Base-by-base conservation (phyloP, 768 basidiomycete genomes). In the Phylloporus sp. region DNA sequence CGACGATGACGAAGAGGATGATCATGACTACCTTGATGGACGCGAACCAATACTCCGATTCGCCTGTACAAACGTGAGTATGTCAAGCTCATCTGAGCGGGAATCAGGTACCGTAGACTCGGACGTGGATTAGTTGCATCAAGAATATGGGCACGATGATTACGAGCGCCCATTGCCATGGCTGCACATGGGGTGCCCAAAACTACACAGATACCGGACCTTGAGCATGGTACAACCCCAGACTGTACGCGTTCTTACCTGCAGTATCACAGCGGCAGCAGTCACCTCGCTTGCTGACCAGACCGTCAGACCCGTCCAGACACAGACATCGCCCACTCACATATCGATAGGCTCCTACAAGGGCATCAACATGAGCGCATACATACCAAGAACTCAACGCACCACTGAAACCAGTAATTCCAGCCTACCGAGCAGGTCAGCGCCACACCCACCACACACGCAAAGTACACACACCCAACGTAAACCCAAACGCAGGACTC, bases 21-120 rank as follows among this genome's bases (percentile, higher is more conserved):
- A 85, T 79, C 70, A 84, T 76, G 40, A 79, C 44, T 22, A 86
- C 79, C 67, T 86, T 86, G 59, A 86, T 75, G 58, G 79, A 73
- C 8, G 84, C 80, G 47, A 80, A 74, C 82, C 82, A 84, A 66
- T 81, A 82, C 57, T 80, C 80, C 1, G 79, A 77, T 72, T 84
- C 82, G 40, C 80, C 81, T 79, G 36, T 29, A 4, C n/a, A n/a
- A n/a, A n/a, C 35, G 9, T 36, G 35, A 36, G 35, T 8, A 36
- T 32, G 32, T 10, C 35, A 36, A 18, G 35, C 6, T 6, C 13
- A 36, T 36, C 12, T 8, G 18, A 36, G 8, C 3, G 8, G 6
- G 35, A 18, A 13, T 4, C 35, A n/a, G n/a, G 58, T 41, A 78
- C 80, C 80, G 51, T 81, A 82, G 3, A 81, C 77, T 15, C 79